Percentiles rank a stretch among this genome's conserved stretches.
Evolutionary conservation across 352 stramenopile species (phyloP).

Genomic region (Pythium rishiriense): DNA sequence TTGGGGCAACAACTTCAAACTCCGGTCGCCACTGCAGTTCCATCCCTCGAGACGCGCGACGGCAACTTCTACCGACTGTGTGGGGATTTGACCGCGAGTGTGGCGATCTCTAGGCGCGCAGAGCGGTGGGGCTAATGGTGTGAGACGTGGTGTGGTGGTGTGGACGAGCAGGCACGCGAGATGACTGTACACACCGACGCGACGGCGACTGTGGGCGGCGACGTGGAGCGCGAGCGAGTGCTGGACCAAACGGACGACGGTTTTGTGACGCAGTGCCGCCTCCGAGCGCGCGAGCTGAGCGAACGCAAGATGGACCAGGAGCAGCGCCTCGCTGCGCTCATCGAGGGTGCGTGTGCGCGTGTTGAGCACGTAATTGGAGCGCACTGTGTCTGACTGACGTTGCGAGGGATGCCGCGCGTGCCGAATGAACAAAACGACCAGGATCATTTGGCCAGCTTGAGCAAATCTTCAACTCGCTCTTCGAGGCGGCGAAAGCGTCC

Average conservation of each 20-base stretch:
- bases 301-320: constrained; percentile 62
- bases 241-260: background rate
- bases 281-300: constrained; percentile 36
- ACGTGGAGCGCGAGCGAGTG: background rate
- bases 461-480: constrained; percentile 22
- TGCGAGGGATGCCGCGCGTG: too few species aligned
- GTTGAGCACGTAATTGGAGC: background rate
- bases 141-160: background rate
- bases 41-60: constrained; percentile 13
- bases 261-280: constrained; percentile 43
- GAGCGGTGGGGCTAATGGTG: background rate
- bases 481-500: constrained; percentile 11
- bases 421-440: background rate
- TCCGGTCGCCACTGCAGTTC: too few species aligned
- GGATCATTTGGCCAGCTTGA: constrained; percentile 36
- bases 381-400: background rate
- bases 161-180: background rate
- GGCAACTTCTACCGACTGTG: background rate
- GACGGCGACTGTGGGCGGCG: background rate
- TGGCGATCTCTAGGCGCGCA: too few species aligned
- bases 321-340: constrained; percentile 47
- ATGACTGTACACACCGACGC: background rate
- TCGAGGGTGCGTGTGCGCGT: constrained; percentile 44
- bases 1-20: constrained; percentile 9
- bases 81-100: background rate